Evolutionary conservation across 129 eudicot genomes (phyloP).

Genomic region (Centaurea solstitialis): DNA sequence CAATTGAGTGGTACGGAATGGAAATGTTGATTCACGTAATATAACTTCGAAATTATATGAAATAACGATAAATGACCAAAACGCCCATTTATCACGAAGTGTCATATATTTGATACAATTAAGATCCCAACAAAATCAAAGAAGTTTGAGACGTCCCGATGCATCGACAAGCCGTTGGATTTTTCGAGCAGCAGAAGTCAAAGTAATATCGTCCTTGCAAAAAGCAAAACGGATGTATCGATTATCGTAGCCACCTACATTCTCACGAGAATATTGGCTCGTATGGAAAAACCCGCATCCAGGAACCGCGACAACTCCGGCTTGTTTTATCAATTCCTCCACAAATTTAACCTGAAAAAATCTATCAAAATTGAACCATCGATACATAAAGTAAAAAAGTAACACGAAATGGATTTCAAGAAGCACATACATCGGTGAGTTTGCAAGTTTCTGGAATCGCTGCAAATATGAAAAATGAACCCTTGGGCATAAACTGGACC

Average conservation of each 20-base stretch:
- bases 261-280: slow-evolving; percentile 16
- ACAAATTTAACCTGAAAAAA: slow-evolving; percentile 70
- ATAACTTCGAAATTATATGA: not conserved
- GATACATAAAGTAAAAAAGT: not conserved
- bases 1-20: too few species aligned
- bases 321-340: slow-evolving; percentile 85
- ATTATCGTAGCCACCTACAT: slow-evolving; percentile 22
- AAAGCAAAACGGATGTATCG: slow-evolving; percentile 78
- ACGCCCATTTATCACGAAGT: not conserved
- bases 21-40: not conserved
- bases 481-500: slow-evolving; percentile 60
- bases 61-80: not conserved
- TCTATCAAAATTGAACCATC: not conserved
- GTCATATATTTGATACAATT: not conserved
- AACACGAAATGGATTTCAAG: not conserved
- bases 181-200: slow-evolving; percentile 66
- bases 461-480: slow-evolving; percentile 81
- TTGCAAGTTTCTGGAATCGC: slow-evolving; percentile 70
- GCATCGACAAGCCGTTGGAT: slow-evolving; percentile 49
- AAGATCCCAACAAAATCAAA: slow-evolving; percentile 21
- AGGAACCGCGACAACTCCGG: slow-evolving; percentile 97
- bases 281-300: slow-evolving; percentile 87
- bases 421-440: slow-evolving; percentile 66
- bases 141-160: slow-evolving; percentile 54
- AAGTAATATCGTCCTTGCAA: slow-evolving; percentile 72